Evolutionary conservation across 306 rosid species (phyloP).

Genomic region (Ceratonia siliqua): DNA sequence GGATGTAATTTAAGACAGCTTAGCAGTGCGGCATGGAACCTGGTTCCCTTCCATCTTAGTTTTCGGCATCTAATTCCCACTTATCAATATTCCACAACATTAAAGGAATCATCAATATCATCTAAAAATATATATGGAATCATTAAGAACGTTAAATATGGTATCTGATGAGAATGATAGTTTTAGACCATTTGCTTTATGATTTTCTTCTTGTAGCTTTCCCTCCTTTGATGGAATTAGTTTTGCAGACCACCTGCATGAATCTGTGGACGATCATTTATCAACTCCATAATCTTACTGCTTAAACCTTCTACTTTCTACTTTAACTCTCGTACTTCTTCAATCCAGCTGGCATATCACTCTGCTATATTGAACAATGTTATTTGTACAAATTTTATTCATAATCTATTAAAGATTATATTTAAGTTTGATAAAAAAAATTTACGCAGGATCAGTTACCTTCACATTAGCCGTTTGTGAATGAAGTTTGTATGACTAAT

Average conservation of each 20-base stretch:
- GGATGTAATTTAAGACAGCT: conserved; percentile 47
- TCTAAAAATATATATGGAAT: too few species aligned
- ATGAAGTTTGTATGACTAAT: too few species aligned
- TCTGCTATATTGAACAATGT: conserved; percentile 33
- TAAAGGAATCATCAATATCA: too few species aligned
- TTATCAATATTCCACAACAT: conserved; percentile 52
- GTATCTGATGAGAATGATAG: conserved; percentile 55
- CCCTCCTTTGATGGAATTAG: conserved; percentile 56
- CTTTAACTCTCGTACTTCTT: conserved; percentile 44
- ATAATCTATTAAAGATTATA: too few species aligned
- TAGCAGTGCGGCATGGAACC: conserved; percentile 57
- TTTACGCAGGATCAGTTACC: too few species aligned
- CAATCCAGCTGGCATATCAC: conserved; percentile 45
- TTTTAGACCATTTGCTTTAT: conserved; percentile 41
- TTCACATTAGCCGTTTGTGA: too few species aligned
- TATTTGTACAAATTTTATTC: too few species aligned
- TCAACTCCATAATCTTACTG: conserved; percentile 42
- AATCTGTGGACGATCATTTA: conserved; percentile 33
- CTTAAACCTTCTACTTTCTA: conserved; percentile 47
- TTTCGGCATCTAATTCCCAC: conserved; percentile 48
- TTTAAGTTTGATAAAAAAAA: too few species aligned
- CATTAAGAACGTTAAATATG: conserved; percentile 57
- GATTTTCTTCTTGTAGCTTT: conserved; percentile 35
- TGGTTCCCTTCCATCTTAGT: conserved; percentile 48
- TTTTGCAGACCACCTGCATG: conserved; percentile 39